A percentile compares a stretch with the other conserved stretches of the same genome.
These are phyloP conservation scores for Plasmodium gonderi DNA, from an alignment of 169 alveolate genomes.

Conservation along the genomic window DNA sequence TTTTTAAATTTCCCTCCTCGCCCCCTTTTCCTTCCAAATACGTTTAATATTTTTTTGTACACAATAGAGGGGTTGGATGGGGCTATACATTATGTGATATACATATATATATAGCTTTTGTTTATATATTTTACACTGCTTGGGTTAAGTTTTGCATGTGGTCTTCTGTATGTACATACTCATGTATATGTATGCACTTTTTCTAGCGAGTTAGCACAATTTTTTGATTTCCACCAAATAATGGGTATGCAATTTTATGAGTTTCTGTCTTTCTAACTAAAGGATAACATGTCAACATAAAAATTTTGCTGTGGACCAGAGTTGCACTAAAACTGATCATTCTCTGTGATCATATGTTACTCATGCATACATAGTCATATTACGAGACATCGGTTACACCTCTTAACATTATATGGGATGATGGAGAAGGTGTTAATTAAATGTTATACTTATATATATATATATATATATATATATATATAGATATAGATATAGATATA, in stretches of 20 bases:
- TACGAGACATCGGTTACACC: not conserved
- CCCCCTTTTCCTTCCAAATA: too few species aligned
- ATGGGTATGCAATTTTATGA: slow-evolving; percentile 4
- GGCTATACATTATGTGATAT: not conserved
- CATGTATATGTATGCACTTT: not conserved
- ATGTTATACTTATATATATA: slow-evolving; percentile 1
- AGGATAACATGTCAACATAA: too few species aligned
- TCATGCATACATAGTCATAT: too few species aligned
- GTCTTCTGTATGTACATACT: not conserved
- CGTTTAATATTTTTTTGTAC: too few species aligned
- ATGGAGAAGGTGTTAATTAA: too few species aligned
- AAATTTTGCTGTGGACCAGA: too few species aligned
- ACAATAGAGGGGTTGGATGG: too few species aligned
- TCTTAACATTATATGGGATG: not conserved
- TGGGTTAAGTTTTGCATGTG: not conserved
- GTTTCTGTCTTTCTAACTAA: not conserved
- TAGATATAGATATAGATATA: too few species aligned
- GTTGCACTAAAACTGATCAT: too few species aligned
- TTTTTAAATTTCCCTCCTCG: too few species aligned
- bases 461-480: too few species aligned
- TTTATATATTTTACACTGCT: not conserved
- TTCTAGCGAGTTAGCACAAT: not conserved
- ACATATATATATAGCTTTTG: not conserved
- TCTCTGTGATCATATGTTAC: too few species aligned
- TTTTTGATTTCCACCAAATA: not conserved